Base-by-base conservation (phyloP, 768 basidiomycete species). In the Mrakia gelida region DNA sequence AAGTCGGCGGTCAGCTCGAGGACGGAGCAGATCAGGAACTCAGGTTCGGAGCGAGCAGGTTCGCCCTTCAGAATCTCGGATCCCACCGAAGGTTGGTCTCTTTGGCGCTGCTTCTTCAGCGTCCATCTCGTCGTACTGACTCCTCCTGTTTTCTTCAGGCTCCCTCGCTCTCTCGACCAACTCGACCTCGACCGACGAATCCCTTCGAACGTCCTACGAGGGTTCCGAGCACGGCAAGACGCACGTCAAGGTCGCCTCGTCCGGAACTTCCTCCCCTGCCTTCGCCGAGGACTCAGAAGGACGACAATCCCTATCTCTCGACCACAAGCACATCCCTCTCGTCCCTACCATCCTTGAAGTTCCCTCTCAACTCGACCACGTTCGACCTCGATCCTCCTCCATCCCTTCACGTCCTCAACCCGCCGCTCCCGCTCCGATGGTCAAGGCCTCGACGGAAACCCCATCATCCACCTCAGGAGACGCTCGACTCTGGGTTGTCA, bases 401-500 rank as follows among this genome's bases (percentile, higher is more conserved):
- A 41, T 43, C 38, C 34, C 34, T 18, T 43, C 67, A 2, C 67
- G 67, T 3, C 41, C 67, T 4, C 34, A 70, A 43, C 23, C 72
- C 54, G 49, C 56, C 52, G 32, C 71, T 28, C 45, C 23, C 15
- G 28, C 15, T 30, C 54, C 28, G 56, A 23, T 45, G 34, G n/a
- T 10, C 16, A 34, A 59, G 15, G 7, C 73, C 2, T n/a, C 73
- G 23, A 65, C 38, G 59, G 70, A 63, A 16, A 18, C 54, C 0
- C 61, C 73, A 3, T 63, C 63, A 3, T 43, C 30, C 26, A 45
- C 13, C 32, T 43, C 76, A 88, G 88, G 87, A 88, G 83, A 85
- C 88, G 80, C 86, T 89, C n/a, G 89, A 10, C 67, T 81, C 59
- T 84, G 81, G 82, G 77, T 84, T 1, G 81, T 81, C 21, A 80